Percentiles rank a stretch among this genome's conserved stretches.
Conservation (phyloP, 768 basidiomycete genomes). For the Harrya chromipes region DNA sequence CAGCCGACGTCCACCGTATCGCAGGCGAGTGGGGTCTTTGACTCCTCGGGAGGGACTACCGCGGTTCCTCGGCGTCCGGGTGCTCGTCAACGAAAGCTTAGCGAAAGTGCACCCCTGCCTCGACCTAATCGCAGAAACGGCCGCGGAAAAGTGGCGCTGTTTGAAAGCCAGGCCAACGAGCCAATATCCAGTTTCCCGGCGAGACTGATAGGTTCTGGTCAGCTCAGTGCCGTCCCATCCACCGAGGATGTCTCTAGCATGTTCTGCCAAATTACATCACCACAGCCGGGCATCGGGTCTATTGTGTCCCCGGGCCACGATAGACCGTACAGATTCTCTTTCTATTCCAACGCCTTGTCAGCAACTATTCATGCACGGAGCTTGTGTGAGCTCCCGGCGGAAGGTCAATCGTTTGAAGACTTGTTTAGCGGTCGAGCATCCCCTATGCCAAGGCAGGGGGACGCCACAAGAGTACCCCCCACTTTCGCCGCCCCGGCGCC, state of each 20-base stretch:
- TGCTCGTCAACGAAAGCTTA: constrained; percentile 81
- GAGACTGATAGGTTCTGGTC: constrained; percentile 27
- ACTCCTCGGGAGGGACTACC: constrained; percentile 11
- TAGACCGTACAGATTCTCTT: constrained; percentile 95
- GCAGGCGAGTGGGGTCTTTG: constrained; percentile 3
- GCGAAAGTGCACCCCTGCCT: constrained; percentile 73
- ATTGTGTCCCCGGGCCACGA: constrained; percentile 63
- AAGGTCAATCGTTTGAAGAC: constrained; percentile 90
- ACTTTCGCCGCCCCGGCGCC: constrained; percentile 9
- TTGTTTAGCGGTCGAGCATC: constrained; percentile 62
- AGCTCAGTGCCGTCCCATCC: constrained; percentile 41
- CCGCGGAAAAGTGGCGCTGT: constrained; percentile 86
- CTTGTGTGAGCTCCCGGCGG: constrained; percentile 88
- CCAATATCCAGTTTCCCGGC: constrained; percentile 46
- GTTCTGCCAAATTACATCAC: constrained; percentile 10
- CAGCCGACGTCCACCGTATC: constrained; percentile 1
- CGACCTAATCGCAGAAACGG: constrained; percentile 55
- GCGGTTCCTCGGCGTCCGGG: constrained; percentile 19
- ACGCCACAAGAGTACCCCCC: constrained; percentile 2
- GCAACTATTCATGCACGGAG: constrained; percentile 95
- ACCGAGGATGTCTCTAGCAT: constrained; percentile 36
- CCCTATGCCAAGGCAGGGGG: constrained; percentile 6
- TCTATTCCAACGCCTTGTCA: constrained; percentile 90
- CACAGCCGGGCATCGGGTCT: constrained; percentile 19
- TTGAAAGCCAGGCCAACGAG: constrained; percentile 61